Percentiles rank a stretch among this genome's conserved stretches.
Evolutionary conservation across 1,139 yeast genomes (phyloP).

Genomic region (Debaryomyces subglobosus): DNA sequence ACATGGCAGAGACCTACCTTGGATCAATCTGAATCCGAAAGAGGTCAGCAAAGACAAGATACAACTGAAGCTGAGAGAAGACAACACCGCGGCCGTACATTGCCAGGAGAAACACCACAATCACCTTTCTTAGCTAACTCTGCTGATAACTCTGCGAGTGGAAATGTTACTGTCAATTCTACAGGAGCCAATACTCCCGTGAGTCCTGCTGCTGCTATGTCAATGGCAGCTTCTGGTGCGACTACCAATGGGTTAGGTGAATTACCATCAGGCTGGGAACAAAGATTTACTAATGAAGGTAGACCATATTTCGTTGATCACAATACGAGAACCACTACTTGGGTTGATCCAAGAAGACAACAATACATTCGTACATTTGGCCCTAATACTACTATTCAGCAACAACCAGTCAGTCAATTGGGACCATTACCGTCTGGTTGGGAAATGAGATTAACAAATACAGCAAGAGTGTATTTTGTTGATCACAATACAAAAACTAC

Average conservation of each 20-base stretch:
- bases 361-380: constrained; percentile 97
- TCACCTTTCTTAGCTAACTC: constrained; percentile 35
- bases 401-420: constrained; percentile 97
- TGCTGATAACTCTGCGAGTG: constrained; percentile 35
- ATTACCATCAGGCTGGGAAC: constrained; percentile 99
- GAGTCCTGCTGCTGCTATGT: constrained; percentile 71
- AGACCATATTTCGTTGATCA: constrained; percentile 98
- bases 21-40: constrained; percentile 68
- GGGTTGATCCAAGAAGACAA: constrained; percentile 99
- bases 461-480: constrained; percentile 97
- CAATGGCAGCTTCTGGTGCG: constrained; percentile 86
- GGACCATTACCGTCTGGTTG: constrained; percentile 99
- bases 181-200: constrained; percentile 52
- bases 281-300: constrained; percentile 96
- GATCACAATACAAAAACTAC: constrained; percentile 99
- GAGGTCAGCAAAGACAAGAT: constrained; percentile 60
- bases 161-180: constrained; percentile 49
- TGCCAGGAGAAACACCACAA: constrained; percentile 71
- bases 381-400: constrained; percentile 86
- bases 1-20: constrained; percentile 96
- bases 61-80: constrained; percentile 86
- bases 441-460: constrained; percentile 99
- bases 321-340: constrained; percentile 96
- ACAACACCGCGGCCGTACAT: constrained; percentile 87
- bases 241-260: constrained; percentile 97